A percentile compares a stretch with the other conserved stretches of the same genome.
Evolutionary conservation across 2,329 filamentous ascomycete species (phyloP).

Genomic region (Torrubiellomyces zombiae): DNA sequence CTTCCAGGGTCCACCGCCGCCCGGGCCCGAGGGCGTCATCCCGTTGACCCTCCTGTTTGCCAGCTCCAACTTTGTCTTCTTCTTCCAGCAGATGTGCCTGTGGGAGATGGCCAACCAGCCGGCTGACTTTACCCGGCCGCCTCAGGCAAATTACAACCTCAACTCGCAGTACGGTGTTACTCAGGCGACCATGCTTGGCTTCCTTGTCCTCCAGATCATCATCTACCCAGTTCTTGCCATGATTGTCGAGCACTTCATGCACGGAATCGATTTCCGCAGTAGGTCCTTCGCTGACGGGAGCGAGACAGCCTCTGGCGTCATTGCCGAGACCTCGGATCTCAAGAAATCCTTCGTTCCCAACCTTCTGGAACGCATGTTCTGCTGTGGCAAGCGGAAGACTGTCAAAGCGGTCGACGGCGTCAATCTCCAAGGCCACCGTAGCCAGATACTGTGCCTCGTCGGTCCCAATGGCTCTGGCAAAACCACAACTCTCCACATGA

Average conservation of each 20-base stretch:
- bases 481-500: slow-evolving; percentile 51
- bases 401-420: slow-evolving; percentile 43
- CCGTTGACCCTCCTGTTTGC: slow-evolving; percentile 9
- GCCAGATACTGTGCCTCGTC: slow-evolving; percentile 48
- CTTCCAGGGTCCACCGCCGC: slow-evolving; percentile 4
- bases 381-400: slow-evolving; percentile 16
- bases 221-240: slow-evolving; percentile 15
- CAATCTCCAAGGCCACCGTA: slow-evolving; percentile 37
- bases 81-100: slow-evolving; percentile 9
- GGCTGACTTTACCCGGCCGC: slow-evolving; percentile 4
- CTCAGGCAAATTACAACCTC: slow-evolving; percentile 3
- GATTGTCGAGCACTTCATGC: slow-evolving; percentile 14
- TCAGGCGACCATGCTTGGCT: slow-evolving; percentile 13
- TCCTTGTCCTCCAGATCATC: slow-evolving; percentile 17
- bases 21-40: background rate
- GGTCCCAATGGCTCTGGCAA: slow-evolving; percentile 59
- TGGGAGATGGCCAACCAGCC: slow-evolving; percentile 6
- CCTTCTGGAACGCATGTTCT: slow-evolving; percentile 12
- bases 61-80: slow-evolving; percentile 10
- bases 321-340: slow-evolving; percentile 10
- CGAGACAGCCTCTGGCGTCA: slow-evolving; percentile 1
- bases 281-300: slow-evolving; percentile 10
- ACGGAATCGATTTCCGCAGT: slow-evolving; percentile 17
- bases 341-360: slow-evolving; percentile 16
- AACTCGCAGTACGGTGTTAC: slow-evolving; percentile 9